Conservation (phyloP, 768 basidiomycete genomes). For the Mycena maculata region DNA sequence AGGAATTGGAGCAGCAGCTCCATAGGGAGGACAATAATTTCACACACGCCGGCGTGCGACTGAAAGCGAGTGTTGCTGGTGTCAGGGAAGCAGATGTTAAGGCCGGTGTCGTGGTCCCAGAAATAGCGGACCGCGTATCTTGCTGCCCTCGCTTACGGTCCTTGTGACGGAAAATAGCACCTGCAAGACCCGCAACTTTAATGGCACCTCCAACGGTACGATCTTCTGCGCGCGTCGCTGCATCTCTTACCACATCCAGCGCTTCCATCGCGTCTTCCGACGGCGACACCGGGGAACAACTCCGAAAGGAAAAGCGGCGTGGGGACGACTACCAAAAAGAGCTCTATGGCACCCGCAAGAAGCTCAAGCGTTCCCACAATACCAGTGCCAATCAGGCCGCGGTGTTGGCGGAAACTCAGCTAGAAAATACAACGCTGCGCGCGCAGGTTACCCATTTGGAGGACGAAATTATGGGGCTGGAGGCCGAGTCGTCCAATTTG, state of each 20-base stretch:
- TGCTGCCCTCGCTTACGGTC: not conserved
- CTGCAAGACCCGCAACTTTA: not conserved
- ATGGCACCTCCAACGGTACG: no score
- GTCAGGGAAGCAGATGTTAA: constrained; percentile 38
- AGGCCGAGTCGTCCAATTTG: not conserved
- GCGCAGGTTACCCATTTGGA: no score
- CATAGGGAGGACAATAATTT: constrained; percentile 30
- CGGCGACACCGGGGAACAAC: not conserved
- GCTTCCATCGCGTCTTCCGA: not conserved
- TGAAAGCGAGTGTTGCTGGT: constrained; percentile 45
- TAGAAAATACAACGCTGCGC: no score
- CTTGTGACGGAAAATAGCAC: not conserved
- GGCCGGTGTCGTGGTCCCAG: no score
- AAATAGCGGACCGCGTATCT: no score
- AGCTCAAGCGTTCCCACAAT: constrained; percentile 2
- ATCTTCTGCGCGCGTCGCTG: not conserved
- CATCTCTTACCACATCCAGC: not conserved
- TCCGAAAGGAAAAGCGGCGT: constrained; percentile 2
- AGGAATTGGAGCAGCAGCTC: constrained; percentile 34
- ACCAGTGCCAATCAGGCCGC: not conserved
- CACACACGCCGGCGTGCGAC: constrained; percentile 34
- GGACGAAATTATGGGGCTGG: no score
- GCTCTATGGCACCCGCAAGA: not conserved
- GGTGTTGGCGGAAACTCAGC: not conserved
- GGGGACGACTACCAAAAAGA: constrained; percentile 3